phyloP scores from a whole-genome alignment of 2,329 filamentous ascomycete species.

The Epichloe uncinata region DNA sequence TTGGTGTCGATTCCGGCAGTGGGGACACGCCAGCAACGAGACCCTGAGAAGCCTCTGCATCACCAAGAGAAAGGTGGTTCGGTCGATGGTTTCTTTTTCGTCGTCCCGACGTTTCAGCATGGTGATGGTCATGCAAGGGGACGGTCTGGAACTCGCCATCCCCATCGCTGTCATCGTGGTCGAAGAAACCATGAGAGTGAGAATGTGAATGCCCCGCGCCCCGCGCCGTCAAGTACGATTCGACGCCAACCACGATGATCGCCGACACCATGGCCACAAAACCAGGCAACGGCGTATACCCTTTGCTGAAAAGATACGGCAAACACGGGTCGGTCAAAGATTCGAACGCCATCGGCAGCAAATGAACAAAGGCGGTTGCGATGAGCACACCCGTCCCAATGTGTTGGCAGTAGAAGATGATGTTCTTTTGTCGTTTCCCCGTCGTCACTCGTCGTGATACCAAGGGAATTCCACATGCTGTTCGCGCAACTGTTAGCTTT shows the following conservation, averaged over 20 bases:
- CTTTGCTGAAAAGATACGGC: constrained; percentile 62
- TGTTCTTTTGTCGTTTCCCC: constrained; percentile 41
- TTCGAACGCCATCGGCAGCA: constrained; percentile 53
- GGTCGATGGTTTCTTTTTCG: constrained; percentile 29
- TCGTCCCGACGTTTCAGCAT: constrained; percentile 22
- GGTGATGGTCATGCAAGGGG: constrained; percentile 9
- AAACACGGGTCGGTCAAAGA: constrained; percentile 59
- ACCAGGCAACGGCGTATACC: constrained; percentile 69
- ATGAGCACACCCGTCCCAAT: constrained; percentile 78
- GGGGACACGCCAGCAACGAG: constrained; percentile 47
- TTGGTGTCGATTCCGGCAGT: constrained; percentile 40
- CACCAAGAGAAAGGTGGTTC: constrained; percentile 35
- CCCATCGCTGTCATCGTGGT: constrained; percentile 33
- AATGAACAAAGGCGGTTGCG: constrained; percentile 73
- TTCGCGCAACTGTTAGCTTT: background rate
- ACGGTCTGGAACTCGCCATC: constrained; percentile 17
- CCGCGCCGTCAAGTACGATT: constrained; percentile 74
- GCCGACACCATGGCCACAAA: constrained; percentile 71
- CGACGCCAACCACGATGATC: constrained; percentile 70
- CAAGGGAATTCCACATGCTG: constrained; percentile 54
- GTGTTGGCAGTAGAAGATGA: constrained; percentile 57
- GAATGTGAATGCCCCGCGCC: constrained; percentile 49
- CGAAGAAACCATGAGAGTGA: constrained; percentile 35
- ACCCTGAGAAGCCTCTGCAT: constrained; percentile 38
- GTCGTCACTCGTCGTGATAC: constrained; percentile 46